phyloP scores from a whole-genome alignment of 2,329 filamentous ascomycete species.

The Neurospora sp. region DNA sequence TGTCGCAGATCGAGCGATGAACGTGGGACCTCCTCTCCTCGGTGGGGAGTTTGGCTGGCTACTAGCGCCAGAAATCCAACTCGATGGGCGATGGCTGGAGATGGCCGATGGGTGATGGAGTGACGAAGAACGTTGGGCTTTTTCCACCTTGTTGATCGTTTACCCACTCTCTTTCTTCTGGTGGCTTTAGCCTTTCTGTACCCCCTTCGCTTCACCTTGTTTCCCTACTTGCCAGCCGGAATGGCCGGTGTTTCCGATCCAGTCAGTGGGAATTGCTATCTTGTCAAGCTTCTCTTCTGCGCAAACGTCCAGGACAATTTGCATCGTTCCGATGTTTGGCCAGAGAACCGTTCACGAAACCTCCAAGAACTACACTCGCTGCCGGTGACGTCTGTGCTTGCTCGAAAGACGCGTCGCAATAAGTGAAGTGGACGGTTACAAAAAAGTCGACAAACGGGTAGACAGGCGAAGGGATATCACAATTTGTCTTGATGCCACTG shows the following conservation, averaged over 20 bases:
- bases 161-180: not conserved
- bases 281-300: not conserved
- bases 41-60: constrained; percentile 6
- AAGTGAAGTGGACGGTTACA: not conserved
- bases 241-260: not conserved
- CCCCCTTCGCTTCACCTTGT: not conserved
- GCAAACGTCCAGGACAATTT: not conserved
- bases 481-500: not conserved
- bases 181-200: not conserved
- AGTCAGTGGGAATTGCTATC: not conserved
- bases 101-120: not conserved
- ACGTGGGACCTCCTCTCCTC: constrained; percentile 5
- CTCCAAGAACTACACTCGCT: constrained; percentile 2
- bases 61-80: not conserved
- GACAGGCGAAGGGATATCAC: not conserved
- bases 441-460: not conserved
- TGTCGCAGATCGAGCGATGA: constrained; percentile 13
- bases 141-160: not conserved
- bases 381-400: not conserved
- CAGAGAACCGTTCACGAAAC: not conserved
- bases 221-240: not conserved
- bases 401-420: not conserved
- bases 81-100: not conserved
- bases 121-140: not conserved
- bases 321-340: not conserved